Percentiles rank a stretch among this genome's conserved stretches.
phyloP scores from a whole-genome alignment of 169 alveolate genomes.

The Plasmodium vivax region DNA sequence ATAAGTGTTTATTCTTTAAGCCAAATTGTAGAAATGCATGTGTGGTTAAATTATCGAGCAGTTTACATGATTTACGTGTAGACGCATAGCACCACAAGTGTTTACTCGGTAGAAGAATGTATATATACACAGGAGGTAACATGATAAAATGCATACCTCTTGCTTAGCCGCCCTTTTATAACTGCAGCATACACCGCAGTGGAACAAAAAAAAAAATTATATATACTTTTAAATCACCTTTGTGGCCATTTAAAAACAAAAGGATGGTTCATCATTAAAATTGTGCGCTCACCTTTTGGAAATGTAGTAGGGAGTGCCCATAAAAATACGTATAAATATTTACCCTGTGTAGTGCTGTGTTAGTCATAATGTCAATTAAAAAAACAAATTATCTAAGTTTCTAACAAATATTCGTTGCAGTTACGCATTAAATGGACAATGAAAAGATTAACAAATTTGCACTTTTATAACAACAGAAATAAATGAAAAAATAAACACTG shows the following conservation, averaged over 20 bases:
- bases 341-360: neutral
- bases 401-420: neutral
- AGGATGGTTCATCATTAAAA: neutral
- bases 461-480: conserved; percentile 8
- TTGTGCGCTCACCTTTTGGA: neutral
- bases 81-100: neutral
- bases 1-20: neutral
- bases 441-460: neutral
- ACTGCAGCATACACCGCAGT: neutral
- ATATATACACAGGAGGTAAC: neutral
- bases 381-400: neutral
- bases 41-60: neutral
- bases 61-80: neutral
- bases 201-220: neutral
- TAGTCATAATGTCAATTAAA: neutral
- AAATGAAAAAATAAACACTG: neutral
- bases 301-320: neutral
- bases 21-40: neutral
- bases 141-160: neutral
- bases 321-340: neutral
- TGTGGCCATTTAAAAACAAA: neutral
- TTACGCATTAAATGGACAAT: neutral
- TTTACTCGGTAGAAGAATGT: neutral
- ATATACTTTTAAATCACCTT: neutral
- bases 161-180: neutral